phyloP scores from a whole-genome alignment of 2,329 filamentous ascomycete genomes.

The Sarocladiaceae sp. region DNA sequence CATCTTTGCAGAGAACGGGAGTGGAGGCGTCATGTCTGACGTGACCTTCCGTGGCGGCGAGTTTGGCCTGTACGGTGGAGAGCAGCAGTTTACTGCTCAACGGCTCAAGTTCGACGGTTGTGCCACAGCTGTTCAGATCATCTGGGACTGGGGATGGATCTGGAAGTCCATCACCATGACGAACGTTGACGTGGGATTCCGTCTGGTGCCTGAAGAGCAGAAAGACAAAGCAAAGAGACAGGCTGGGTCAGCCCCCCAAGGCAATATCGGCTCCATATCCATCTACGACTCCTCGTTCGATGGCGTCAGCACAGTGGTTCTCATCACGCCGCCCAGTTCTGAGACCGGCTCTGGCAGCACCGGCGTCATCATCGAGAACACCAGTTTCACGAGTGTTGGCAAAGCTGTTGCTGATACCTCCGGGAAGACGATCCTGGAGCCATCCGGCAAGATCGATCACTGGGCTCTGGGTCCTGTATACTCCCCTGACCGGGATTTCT shows the following conservation, averaged over 20 bases:
- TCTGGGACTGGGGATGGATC: conserved; percentile 81
- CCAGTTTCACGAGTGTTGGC: conserved; percentile 68
- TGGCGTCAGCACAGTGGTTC: too few species aligned
- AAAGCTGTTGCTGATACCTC: conserved; percentile 59
- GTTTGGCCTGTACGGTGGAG: conserved; percentile 35
- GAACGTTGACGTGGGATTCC: too few species aligned
- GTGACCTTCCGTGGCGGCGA: conserved; percentile 56
- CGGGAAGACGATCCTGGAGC: conserved; percentile 57
- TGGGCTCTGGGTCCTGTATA: conserved; percentile 81
- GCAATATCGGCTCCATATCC: too few species aligned
- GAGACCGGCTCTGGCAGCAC: conserved; percentile 47
- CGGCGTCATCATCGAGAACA: conserved; percentile 83
- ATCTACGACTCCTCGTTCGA: too few species aligned
- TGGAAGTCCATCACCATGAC: conserved; percentile 73
- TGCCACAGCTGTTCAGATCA: conserved; percentile 61
- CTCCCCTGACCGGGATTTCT: conserved; percentile 44
- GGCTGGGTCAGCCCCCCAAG: too few species aligned
- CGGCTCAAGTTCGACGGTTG: too few species aligned
- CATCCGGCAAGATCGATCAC: conserved; percentile 60
- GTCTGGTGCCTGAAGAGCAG: too few species aligned
- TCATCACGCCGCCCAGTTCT: too few species aligned
- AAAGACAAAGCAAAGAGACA: too few species aligned
- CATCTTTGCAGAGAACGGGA: conserved; percentile 48
- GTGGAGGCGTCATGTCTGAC: conserved; percentile 43
- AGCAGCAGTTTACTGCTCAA: conserved; percentile 54